Percentiles rank a stretch among this genome's conserved stretches.
phyloP scores from a whole-genome alignment of 495 filamentous ascomycete species.

The Bombardia bombarda region DNA sequence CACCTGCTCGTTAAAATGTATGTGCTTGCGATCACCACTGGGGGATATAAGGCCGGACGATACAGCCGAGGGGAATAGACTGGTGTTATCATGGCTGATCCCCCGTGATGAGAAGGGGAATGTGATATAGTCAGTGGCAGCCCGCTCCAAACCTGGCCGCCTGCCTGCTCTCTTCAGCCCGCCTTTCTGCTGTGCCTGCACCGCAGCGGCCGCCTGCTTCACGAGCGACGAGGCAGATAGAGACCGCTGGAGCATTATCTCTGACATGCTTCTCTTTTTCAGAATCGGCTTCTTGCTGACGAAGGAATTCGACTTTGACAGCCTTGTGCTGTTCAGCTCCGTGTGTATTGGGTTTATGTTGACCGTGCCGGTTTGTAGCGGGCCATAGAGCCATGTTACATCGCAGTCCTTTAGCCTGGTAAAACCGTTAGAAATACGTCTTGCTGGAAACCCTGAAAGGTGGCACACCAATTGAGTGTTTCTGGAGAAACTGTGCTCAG shows the following conservation, averaged over 20 bases:
- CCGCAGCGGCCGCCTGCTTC: slow-evolving; percentile 86
- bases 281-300: slow-evolving; percentile 83
- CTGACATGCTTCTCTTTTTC: slow-evolving; percentile 94
- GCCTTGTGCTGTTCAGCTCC: slow-evolving; percentile 34
- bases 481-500: slow-evolving; percentile 82
- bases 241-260: slow-evolving; percentile 88
- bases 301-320: slow-evolving; percentile 79
- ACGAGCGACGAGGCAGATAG: slow-evolving; percentile 84
- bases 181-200: slow-evolving; percentile 78
- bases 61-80: slow-evolving; percentile 47
- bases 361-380: slow-evolving; percentile 61
- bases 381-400: slow-evolving; percentile 96
- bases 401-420: slow-evolving; percentile 92
- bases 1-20: slow-evolving; percentile 94
- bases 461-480: slow-evolving; percentile 75
- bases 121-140: slow-evolving; percentile 59
- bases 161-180: slow-evolving; percentile 33
- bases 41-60: slow-evolving; percentile 64
- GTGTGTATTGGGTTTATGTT: slow-evolving; percentile 43
- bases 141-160: slow-evolving; percentile 41
- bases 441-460: not conserved
- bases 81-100: slow-evolving; percentile 47
- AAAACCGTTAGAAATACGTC: slow-evolving; percentile 16
- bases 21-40: slow-evolving; percentile 64
- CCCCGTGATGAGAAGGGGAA: slow-evolving; percentile 49